phyloP scores from a whole-genome alignment of 2,329 filamentous ascomycete genomes.

The Aureobasidium sp. region DNA sequence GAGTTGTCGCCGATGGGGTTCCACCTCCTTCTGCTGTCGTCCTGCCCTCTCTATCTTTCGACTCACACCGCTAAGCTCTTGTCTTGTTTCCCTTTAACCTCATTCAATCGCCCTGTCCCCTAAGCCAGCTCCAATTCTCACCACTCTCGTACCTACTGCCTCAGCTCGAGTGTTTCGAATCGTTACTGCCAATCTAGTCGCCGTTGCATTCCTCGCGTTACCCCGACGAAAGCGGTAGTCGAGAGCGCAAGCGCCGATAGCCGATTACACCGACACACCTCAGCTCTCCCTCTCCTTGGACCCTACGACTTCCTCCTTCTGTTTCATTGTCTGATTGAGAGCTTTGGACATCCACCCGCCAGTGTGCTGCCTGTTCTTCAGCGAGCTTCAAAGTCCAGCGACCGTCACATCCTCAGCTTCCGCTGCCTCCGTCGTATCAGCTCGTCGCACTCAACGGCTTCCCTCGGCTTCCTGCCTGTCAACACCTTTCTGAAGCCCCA shows the following conservation, averaged over 20 bases:
- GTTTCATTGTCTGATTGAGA: constrained; percentile 4
- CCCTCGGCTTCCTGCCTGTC: constrained; percentile 10
- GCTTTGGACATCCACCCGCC: not conserved
- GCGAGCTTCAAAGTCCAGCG: constrained; percentile 10
- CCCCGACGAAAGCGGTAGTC: constrained; percentile 14
- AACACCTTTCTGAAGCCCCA: not conserved
- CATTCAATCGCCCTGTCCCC: constrained; percentile 3
- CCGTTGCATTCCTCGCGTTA: constrained; percentile 17
- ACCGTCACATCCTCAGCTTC: not conserved
- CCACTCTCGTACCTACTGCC: not conserved
- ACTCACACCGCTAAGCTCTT: constrained; percentile 14
- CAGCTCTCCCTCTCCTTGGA: constrained; percentile 2
- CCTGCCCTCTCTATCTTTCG: constrained; percentile 12
- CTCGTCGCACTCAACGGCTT: constrained; percentile 6
- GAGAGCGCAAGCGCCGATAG: constrained; percentile 10
- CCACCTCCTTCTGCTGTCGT: constrained; percentile 6
- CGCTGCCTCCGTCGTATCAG: not conserved
- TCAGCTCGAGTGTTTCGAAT: constrained; percentile 6
- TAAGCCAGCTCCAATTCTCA: not conserved
- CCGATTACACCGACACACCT: constrained; percentile 6
- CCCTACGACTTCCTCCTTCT: constrained; percentile 6
- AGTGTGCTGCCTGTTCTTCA: not conserved
- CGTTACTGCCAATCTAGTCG: constrained; percentile 14
- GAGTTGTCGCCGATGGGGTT: constrained; percentile 11
- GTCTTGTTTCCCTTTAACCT: constrained; percentile 5